phyloP scores from a whole-genome alignment of 2,329 filamentous ascomycete species.

The Blumeria graminis region DNA sequence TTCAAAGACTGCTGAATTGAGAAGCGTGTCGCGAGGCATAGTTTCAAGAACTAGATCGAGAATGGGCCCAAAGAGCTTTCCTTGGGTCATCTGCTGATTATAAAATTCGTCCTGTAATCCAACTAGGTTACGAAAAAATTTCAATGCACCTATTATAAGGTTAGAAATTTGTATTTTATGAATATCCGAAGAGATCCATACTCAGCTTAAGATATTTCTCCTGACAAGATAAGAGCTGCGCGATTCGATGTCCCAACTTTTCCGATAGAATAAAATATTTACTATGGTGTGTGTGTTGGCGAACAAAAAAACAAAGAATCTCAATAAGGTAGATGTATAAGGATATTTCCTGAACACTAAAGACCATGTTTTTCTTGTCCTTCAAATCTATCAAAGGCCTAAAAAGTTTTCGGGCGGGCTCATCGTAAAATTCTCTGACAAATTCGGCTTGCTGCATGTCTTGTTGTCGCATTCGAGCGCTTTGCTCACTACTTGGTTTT shows the following conservation, averaged over 20 bases:
- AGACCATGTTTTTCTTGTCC: conserved; percentile 38
- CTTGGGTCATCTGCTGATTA: conserved; percentile 58
- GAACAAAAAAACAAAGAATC: conserved; percentile 79
- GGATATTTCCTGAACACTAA: conserved; percentile 67
- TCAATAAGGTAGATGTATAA: conserved; percentile 81
- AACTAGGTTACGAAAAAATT: conserved; percentile 77
- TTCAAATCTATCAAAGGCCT: conserved; percentile 66
- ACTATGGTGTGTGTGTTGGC: conserved; percentile 65
- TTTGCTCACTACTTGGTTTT: conserved; percentile 40
- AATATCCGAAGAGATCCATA: conserved; percentile 22
- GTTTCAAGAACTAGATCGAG: conserved; percentile 64
- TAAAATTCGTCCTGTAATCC: conserved; percentile 80
- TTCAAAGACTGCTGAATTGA: conserved; percentile 84
- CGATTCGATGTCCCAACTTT: conserved; percentile 52
- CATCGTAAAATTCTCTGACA: conserved; percentile 71
- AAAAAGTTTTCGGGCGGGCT: conserved; percentile 66
- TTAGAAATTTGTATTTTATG: not conserved
- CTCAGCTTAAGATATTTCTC: conserved; percentile 86
- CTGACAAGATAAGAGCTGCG: conserved; percentile 55
- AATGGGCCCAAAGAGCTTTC: conserved; percentile 61
- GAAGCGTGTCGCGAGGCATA: conserved; percentile 74
- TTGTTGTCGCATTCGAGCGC: conserved; percentile 33
- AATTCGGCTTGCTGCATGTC: conserved; percentile 68
- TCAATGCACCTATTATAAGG: conserved; percentile 43
- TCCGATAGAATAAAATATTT: conserved; percentile 72